Conservation (phyloP, 2,329 filamentous ascomycete species). For the Pseudogymnoascus pannorum region DNA sequence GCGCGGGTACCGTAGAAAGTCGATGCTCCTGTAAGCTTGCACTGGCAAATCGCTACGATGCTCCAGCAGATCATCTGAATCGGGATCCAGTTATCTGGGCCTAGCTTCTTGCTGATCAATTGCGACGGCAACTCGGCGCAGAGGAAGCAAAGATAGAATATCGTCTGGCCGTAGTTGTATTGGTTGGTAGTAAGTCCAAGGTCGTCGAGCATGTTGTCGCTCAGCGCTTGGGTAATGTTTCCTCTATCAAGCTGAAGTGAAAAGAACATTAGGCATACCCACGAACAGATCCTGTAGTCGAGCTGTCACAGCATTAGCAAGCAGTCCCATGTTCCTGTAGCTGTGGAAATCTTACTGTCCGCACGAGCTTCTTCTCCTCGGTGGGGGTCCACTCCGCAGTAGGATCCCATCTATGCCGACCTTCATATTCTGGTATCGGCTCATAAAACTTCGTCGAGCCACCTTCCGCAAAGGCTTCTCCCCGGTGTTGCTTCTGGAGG, state of each 20-base stretch:
- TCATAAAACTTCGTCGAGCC: slow-evolving; percentile 19
- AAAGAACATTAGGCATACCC: slow-evolving; percentile 53
- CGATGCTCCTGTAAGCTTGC: slow-evolving; percentile 35
- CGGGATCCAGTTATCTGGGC: slow-evolving; percentile 45
- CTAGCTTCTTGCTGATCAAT: slow-evolving; percentile 49
- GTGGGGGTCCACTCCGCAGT: slow-evolving; percentile 22
- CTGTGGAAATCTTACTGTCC: slow-evolving; percentile 16
- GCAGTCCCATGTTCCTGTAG: not conserved
- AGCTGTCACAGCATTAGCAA: slow-evolving; percentile 6
- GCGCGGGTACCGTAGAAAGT: slow-evolving; percentile 38
- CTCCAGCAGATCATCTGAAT: slow-evolving; percentile 45
- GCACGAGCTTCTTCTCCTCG: slow-evolving; percentile 23
- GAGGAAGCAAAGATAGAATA: slow-evolving; percentile 47
- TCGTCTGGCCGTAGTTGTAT: slow-evolving; percentile 45
- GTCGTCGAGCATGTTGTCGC: slow-evolving; percentile 52
- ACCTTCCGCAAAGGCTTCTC: not conserved
- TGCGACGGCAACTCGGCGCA: slow-evolving; percentile 55
- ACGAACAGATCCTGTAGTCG: slow-evolving; percentile 30
- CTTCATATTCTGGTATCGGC: slow-evolving; percentile 22
- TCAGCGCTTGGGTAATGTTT: slow-evolving; percentile 50
- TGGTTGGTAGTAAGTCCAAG: slow-evolving; percentile 37
- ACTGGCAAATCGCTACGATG: slow-evolving; percentile 40
- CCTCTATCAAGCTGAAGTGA: slow-evolving; percentile 53
- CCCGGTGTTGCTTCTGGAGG: not conserved
- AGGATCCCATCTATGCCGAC: slow-evolving; percentile 23